Conservation (phyloP, 495 filamentous ascomycete genomes). For the Halenospora varia region DNA sequence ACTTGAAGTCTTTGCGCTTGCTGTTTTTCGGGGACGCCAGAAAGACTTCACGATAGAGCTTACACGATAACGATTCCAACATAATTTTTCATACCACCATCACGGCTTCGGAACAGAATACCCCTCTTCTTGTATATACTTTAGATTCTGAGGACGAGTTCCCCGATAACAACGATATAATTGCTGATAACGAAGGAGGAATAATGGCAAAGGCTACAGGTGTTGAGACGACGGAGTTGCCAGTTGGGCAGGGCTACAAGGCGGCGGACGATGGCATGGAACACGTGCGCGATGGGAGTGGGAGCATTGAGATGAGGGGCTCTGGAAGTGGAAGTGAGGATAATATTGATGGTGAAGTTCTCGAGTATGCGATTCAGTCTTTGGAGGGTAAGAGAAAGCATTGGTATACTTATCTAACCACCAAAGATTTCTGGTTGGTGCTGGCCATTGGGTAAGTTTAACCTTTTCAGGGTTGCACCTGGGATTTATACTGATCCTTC, state of each 20-base stretch:
- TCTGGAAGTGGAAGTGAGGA: slow-evolving; percentile 1
- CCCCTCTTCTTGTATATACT: slow-evolving; percentile 26
- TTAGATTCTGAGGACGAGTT: slow-evolving; percentile 13
- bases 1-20: slow-evolving; percentile 62
- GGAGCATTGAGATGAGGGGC: slow-evolving; percentile 1
- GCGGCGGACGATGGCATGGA: slow-evolving; percentile 13
- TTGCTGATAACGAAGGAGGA: neutral
- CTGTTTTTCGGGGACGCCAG: slow-evolving; percentile 37
- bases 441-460: slow-evolving; percentile 66
- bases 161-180: neutral
- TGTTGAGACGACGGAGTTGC: slow-evolving; percentile 7
- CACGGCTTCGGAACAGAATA: slow-evolving; percentile 12
- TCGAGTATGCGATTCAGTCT: slow-evolving; percentile 33
- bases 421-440: slow-evolving; percentile 82
- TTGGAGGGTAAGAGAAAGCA: slow-evolving; percentile 49
- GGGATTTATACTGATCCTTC: slow-evolving; percentile 5
- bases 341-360: slow-evolving; percentile 18
- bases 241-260: slow-evolving; percentile 17
- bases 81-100: slow-evolving; percentile 9
- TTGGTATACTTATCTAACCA: slow-evolving; percentile 77
- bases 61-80: slow-evolving; percentile 4
- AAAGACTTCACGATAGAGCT: slow-evolving; percentile 42
- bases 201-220: slow-evolving; percentile 15
- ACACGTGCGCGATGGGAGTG: neutral
- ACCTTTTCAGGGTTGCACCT: neutral